Conservation (phyloP, 441 rosid genomes). For the Erodium moschatum region DNA sequence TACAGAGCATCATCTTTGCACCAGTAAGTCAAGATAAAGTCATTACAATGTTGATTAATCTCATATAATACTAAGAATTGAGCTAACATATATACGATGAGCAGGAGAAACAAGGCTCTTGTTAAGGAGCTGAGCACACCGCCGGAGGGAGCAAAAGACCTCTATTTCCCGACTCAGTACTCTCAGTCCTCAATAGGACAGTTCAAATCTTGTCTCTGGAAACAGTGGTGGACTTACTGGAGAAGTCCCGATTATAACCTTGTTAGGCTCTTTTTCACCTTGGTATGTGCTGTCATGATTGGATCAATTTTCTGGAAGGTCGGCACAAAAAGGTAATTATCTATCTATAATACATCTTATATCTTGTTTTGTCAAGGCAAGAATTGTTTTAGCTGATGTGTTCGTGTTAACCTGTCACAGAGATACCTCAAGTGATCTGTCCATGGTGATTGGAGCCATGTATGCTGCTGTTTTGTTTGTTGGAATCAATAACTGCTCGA, state of each 20-base stretch:
- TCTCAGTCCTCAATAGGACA: slow-evolving; percentile 64
- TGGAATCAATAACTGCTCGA: slow-evolving; percentile 63
- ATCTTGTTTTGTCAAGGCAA: too few species aligned
- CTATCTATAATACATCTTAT: too few species aligned
- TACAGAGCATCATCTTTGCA: slow-evolving; percentile 44
- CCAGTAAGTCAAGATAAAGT: slow-evolving; percentile 36
- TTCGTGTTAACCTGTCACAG: too few species aligned
- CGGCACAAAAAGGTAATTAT: slow-evolving; percentile 45
- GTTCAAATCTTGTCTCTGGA: slow-evolving; percentile 84
- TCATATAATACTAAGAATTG: not conserved
- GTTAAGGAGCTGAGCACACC: slow-evolving; percentile 63
- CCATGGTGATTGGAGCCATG: slow-evolving; percentile 88
- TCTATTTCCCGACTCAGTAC: slow-evolving; percentile 48
- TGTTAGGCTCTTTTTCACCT: slow-evolving; percentile 58
- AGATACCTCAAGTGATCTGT: too few species aligned
- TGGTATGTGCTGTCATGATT: slow-evolving; percentile 49
- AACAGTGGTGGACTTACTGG: slow-evolving; percentile 92
- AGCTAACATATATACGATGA: slow-evolving; percentile 17
- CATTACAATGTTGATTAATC: too few species aligned
- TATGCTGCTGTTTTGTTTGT: slow-evolving; percentile 60
- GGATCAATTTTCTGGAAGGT: slow-evolving; percentile 73
- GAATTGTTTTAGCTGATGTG: too few species aligned
- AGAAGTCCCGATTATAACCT: slow-evolving; percentile 92
- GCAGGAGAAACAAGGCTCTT: slow-evolving; percentile 61
- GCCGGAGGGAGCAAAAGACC: slow-evolving; percentile 51